phyloP scores from a whole-genome alignment of 768 basidiomycete genomes.

The Hysterangium stoloniferum region DNA sequence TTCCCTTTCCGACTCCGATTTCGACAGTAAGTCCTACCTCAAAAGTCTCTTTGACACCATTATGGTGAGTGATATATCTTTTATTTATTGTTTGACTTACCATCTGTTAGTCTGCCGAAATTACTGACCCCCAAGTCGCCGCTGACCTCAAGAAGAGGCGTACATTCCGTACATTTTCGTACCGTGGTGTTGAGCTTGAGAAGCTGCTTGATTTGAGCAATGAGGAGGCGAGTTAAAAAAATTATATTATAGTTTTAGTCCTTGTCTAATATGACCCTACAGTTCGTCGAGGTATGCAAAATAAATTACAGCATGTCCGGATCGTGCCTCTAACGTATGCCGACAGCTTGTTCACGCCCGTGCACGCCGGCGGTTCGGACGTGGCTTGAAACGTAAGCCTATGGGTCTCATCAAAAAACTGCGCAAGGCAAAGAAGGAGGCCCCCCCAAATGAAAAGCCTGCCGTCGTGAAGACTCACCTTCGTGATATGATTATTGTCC shows the following conservation, averaged over 20 bases:
- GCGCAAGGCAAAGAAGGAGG: conserved; percentile 99
- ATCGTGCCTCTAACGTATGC: conserved; percentile 2
- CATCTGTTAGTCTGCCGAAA: conserved; percentile 58
- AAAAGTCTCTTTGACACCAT: conserved; percentile 1
- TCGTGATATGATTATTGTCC: conserved; percentile 99
- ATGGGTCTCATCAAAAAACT: conserved; percentile 99
- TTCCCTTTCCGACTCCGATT: background rate
- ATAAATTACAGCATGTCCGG: conserved; percentile 2
- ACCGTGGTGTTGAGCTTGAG: conserved; percentile 97
- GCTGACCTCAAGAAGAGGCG: conserved; percentile 98
- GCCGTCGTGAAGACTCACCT: conserved; percentile 98
- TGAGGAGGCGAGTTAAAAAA: conserved; percentile 67
- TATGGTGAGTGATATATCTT: conserved; percentile 24
- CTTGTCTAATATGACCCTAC: conserved; percentile 9
- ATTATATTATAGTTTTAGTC: background rate
- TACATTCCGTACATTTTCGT: conserved; percentile 98
- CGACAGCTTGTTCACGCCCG: conserved; percentile 93
- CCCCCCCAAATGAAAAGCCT: conserved; percentile 98
- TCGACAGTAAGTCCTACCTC: background rate
- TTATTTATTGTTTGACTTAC: background rate
- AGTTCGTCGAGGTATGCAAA: conserved; percentile 73
- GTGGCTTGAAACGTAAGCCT: conserved; percentile 96
- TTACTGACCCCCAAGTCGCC: conserved; percentile 89
- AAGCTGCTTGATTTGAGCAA: conserved; percentile 95
- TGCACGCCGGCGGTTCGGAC: conserved; percentile 97